Evolutionary conservation across 805 yeast species (phyloP), one percentile per base, ranked within the genome.

Genomic region (Ogataea populi-albae): DNA sequence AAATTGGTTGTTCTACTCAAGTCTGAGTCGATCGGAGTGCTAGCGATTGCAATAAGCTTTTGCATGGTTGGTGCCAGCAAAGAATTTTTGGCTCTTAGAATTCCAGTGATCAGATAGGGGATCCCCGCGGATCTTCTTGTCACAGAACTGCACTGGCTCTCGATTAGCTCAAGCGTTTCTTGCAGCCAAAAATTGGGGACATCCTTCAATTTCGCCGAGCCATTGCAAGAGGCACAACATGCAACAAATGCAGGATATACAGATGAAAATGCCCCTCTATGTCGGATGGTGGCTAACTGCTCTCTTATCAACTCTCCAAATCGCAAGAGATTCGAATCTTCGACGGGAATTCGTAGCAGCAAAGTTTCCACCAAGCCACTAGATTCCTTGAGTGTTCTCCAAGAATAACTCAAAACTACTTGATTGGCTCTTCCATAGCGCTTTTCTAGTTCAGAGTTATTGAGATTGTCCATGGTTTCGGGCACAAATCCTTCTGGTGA

Each of bases 61-160:
- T 64, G 59, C 47, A 86, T 73, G 0, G 94, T 74, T 6, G 53
- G 38, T 4, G 60, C 56, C 29, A 84, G 57, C 17, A 80, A 54
- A 21, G 64, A 69, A n/a, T 46, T 45, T 15, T 54, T 30, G 0
- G 87, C 74, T 1, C 77, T 66, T n/a, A 89, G 64, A 12, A 86
- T 73, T 1, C 85, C 93, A 1, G 93, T 73, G 10, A 91, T 67
- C 34, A 91, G 64, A 49, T 66, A 81, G 2, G 98, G 98, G 12
- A 93, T 61, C 0, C 98, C 97, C 3, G 96, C 98, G 1, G 97
- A 88, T 45, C 98, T 69, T 55, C 98, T 72, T 0, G 95, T 84
- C 34, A 89, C 82, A 30, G 75, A 72, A 49, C 86, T 89, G 0
- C 82, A 67, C 47, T 73, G 76, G 1, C 66, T 65, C 30, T 77